Evolutionary conservation across 176 grass and related monocot genomes (phyloP).

Genomic region (Triticum urartu): DNA sequence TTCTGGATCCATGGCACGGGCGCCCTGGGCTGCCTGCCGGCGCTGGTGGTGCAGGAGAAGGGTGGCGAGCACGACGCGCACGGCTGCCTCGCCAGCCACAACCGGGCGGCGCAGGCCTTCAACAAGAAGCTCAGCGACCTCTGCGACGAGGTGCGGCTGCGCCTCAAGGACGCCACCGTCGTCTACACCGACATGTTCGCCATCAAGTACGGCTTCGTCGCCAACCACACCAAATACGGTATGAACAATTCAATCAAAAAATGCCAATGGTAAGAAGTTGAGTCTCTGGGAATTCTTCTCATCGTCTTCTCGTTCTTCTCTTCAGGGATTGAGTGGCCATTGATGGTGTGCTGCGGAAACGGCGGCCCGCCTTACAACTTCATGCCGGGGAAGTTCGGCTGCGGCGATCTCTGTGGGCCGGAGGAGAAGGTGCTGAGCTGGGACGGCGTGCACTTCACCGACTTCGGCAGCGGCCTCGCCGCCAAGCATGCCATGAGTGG

Average conservation of each 20-base stretch:
- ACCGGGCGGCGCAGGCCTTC: constrained; percentile 54
- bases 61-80: constrained; percentile 42
- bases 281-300: background rate
- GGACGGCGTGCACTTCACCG: constrained; percentile 58
- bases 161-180: constrained; percentile 57
- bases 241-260: background rate
- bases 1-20: constrained; percentile 81
- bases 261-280: background rate
- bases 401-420: constrained; percentile 37
- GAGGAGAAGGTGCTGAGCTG: constrained; percentile 51
- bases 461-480: constrained; percentile 42
- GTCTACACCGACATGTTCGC: constrained; percentile 87
- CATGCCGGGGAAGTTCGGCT: constrained; percentile 16
- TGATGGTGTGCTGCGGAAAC: constrained; percentile 76
- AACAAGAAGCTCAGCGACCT: constrained; percentile 62
- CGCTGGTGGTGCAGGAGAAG: constrained; percentile 49
- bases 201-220: constrained; percentile 83
- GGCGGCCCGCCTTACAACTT: constrained; percentile 76
- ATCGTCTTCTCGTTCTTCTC: background rate
- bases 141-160: constrained; percentile 43
- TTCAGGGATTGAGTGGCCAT: constrained; percentile 64
- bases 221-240: constrained; percentile 77
- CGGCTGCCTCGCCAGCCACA: constrained; percentile 57
- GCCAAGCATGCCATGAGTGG: constrained; percentile 37
- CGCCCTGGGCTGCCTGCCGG: constrained; percentile 78